Evolutionary conservation across 306 rosid genomes (phyloP), one percentile per base, ranked within the genome.

Genomic region (Trichosanthes cucumerina): DNA sequence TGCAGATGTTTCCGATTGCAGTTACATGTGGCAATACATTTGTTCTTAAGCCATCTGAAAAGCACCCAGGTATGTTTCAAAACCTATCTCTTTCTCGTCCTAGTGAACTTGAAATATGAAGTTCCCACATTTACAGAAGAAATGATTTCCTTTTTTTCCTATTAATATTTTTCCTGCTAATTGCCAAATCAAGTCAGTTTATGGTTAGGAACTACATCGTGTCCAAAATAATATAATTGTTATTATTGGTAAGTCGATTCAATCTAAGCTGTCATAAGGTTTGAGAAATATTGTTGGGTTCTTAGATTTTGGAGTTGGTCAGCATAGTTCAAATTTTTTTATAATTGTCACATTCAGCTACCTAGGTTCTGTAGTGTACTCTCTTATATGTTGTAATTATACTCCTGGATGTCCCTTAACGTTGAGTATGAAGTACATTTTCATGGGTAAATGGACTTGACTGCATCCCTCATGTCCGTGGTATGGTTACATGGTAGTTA

Each of bases 1-100:
- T 80, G 84, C 93, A 91, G 96, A 88, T 88, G 88, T 91, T 91
- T 81, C 96, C 93, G 6, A 66, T 88, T 73, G 92, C 96, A 33
- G 85, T 91, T 80, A 86, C 89, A 60, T 91, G 96, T 77, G 93
- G 96, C 78, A 89, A 89, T 82, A 89, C 96, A 71, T 91, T 86
- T 85, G 81, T 91, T 73, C 89, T 91, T 46, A 91, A 91, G 84
- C 86, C 96, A 82, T 91, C 87, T 78, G 93, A 89, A 83, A 86
- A 80, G 21, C 80, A 89, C 85, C 91, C 93, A 57, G 92, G 96
- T 91, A 80, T 79, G 75, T 16, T 52, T 79, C 46, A 46, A 24
- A 39, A 78, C 8, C 46, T 80, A 12, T 73, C 60, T 16, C 28
- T 41, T 80, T 79, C 47, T 31, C 59, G 28, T 75, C 24, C 59